phyloP scores from a whole-genome alignment of 2,329 filamentous ascomycete species.

The Ilyonectria mors-panacis region DNA sequence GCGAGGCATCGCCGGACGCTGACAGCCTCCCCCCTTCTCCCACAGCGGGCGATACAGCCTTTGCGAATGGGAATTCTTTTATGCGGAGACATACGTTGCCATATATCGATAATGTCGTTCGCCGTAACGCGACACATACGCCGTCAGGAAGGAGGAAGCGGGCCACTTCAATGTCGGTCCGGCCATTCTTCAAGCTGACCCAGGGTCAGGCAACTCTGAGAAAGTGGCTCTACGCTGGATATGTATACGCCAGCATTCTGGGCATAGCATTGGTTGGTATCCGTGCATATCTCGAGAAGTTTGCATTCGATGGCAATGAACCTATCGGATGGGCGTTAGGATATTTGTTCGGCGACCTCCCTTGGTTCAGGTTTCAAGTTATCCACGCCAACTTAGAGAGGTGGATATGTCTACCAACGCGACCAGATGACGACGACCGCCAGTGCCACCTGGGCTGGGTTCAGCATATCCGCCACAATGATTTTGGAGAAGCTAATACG shows the following conservation, averaged over 20 bases:
- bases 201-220: conserved; percentile 80
- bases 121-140: conserved; percentile 65
- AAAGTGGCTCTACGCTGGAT: conserved; percentile 88
- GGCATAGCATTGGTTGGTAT: conserved; percentile 79
- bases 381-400: conserved; percentile 76
- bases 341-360: conserved; percentile 87
- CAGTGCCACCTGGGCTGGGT: conserved; percentile 71
- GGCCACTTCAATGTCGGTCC: conserved; percentile 73
- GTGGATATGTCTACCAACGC: conserved; percentile 82
- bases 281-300: conserved; percentile 75
- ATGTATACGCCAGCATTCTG: conserved; percentile 80
- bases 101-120: conserved; percentile 52
- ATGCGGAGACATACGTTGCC: conserved; percentile 69
- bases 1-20: conserved; percentile 23
- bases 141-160: conserved; percentile 77
- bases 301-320: conserved; percentile 80
- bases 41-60: conserved; percentile 35
- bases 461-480: conserved; percentile 73
- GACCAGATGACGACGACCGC: conserved; percentile 48
- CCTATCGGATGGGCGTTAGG: conserved; percentile 94
- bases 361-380: conserved; percentile 79
- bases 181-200: conserved; percentile 86
- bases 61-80: conserved; percentile 39
- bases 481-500: conserved; percentile 83
- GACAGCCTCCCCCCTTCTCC: conserved; percentile 40